Evolutionary conservation across 163 green algal species (phyloP), one percentile per base, ranked within the genome.

Genomic region (Picocystis sp.): DNA sequence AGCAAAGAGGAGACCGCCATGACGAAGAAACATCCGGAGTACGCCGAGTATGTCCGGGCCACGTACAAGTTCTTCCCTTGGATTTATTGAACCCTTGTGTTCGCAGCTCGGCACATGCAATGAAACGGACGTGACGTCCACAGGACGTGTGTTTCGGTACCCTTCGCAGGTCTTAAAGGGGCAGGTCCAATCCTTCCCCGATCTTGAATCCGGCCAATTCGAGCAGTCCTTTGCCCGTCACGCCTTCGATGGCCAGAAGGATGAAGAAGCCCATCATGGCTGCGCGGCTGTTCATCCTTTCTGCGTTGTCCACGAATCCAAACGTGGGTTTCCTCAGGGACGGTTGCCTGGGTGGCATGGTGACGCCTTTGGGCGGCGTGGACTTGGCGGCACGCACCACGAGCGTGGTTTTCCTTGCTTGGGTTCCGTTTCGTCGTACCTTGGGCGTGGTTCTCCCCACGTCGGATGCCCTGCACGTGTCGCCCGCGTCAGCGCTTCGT

Each of bases 181-280:
- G 24, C 24, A 54, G 38, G 52, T 66, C 69, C 44, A 93, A 65
- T 13, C 83, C 83, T 9, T 78, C 58, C 33, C 83, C 83, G 11
- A 79, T 58, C 2, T 50, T 68, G 29, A 87, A 62, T 50, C 81
- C 81, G 11, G 79, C 15, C 10, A 88, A 44, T 52, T 93, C 74
- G 51, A 94, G 65, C 0, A 94, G 45, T 14, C 77, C 78, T 59
- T 80, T 77, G 52, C 65, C 54, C 2, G 67, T 68, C 17, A 93
- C 50, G 11, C 63, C 60, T 69, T 94, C 84, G 15, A 94, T 56
- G 5, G 75, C 34, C 2, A 94, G 57, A 42, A 93, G 68, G 5
- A 67, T 75, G 49, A 94, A 86, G 63, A 93, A 94, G 15, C 83
- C 83, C 45, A 93, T 76, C 83, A 93, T 92, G 23, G 67, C 69